A percentile compares a stretch with the other conserved stretches of the same genome.
Evolutionary conservation across 2,329 filamentous ascomycete genomes (phyloP).

Genomic region (Blumeria hordei): DNA sequence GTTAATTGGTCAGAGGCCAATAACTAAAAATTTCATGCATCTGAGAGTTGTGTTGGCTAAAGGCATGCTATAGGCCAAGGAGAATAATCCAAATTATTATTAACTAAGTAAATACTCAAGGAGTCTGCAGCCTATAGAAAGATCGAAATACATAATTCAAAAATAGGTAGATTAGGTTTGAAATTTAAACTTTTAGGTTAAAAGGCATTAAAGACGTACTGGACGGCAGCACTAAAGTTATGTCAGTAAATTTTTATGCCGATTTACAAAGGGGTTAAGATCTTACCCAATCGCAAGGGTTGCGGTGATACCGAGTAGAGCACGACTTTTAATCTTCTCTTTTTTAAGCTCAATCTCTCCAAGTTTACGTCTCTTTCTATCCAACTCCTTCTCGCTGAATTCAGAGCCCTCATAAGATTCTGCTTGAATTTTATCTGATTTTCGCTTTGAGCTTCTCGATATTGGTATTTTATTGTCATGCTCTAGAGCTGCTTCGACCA

Average conservation of each 20-base stretch:
- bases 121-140: too few species aligned
- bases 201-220: constrained; percentile 14
- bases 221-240: constrained; percentile 13
- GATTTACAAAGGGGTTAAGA: neutral
- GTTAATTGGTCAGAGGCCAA: too few species aligned
- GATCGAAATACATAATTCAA: too few species aligned
- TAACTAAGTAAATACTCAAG: too few species aligned
- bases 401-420: constrained; percentile 23
- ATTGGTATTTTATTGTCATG: constrained; percentile 2
- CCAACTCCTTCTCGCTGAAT: constrained; percentile 19
- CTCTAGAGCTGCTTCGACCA: constrained; percentile 51
- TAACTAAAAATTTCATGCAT: too few species aligned
- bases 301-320: constrained; percentile 64
- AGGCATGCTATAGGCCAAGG: too few species aligned
- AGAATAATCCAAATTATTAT: too few species aligned
- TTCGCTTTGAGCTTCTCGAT: constrained; percentile 37
- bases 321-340: constrained; percentile 66
- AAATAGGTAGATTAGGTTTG: too few species aligned
- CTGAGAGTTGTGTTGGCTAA: too few species aligned
- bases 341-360: constrained; percentile 54
- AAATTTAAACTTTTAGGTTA: constrained; percentile 1
- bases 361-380: constrained; percentile 56
- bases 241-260: constrained; percentile 2
- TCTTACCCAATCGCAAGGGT: constrained; percentile 81
- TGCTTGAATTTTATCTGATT: constrained; percentile 42